Base-by-base conservation (phyloP, 208 protist species). In the Wallacemonas collosoma region DNA sequence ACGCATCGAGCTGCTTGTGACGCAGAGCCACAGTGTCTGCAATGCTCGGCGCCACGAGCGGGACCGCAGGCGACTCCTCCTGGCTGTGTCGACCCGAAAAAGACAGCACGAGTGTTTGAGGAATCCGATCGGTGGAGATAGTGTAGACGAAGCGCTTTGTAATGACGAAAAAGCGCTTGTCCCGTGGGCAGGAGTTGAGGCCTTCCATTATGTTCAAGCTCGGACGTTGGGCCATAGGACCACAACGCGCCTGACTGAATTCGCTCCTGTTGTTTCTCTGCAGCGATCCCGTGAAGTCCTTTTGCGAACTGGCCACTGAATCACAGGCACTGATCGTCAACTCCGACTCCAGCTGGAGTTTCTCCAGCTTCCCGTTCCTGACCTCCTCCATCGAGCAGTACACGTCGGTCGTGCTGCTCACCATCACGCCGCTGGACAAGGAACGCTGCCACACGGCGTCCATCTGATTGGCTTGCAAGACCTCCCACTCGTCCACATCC, bases 391-490 rank as follows among this genome's bases (percentile, higher is more conserved):
- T 81, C 35, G 81, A 63, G 72, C 92, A 97, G 11, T 74, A 68
- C 14, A 88, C 75, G 56, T 87, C 75, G 17, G 89, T 90, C 26
- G 83, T 71, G 56, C 82, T 93, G 67, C 70, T 86, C 47, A 95
- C 83, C n/a, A 81, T 54, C 8, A 85, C 65, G n/a, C 80, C 76
- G 6, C 88, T 94, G 17, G 90, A 82, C 15, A 82, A 73, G 3
- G 92, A 97, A 54, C 83, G 84, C 75, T 93, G 82, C 61, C 84
- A 75, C 7, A 97, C 45, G 36, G 90, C 79, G 64, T 95, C 87
- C 76, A 87, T 82, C 61, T 82, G 79, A 15, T 89, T 74, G 38
- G 78, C 71, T 50, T 90, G 77, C 11, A 92, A 15, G 17, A 97
- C 62, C 61, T 82, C 66, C 90, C 92, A 97, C 43, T 90, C 79